These are phyloP conservation scores for Suillus sp. DNA, from an alignment of 768 basidiomycete genomes.

Conservation along the genomic window DNA sequence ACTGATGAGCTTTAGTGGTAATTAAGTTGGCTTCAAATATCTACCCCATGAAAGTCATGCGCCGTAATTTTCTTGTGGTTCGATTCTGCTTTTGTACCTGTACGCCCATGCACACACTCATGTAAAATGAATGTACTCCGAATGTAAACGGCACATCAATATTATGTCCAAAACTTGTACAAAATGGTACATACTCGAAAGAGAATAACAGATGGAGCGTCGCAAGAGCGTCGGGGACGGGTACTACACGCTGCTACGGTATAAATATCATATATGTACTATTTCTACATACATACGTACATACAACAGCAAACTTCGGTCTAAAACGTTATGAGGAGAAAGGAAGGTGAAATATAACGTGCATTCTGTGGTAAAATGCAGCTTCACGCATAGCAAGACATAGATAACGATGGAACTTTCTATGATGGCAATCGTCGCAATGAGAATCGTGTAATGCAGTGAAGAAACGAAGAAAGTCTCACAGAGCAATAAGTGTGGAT, in stretches of 20 bases:
- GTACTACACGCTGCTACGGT: too few species aligned
- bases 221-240: too few species aligned
- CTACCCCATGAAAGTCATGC: too few species aligned
- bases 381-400: not conserved
- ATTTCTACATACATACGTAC: not conserved
- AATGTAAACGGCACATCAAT: not conserved
- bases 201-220: too few species aligned
- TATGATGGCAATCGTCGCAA: not conserved
- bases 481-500: conserved; percentile 10
- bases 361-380: not conserved
- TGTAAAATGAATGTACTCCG: not conserved
- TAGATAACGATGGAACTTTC: not conserved
- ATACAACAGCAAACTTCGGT: not conserved
- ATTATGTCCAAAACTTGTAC: not conserved
- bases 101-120: not conserved
- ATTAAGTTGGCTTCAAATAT: too few species aligned
- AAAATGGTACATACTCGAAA: not conserved
- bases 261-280: too few species aligned
- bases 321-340: not conserved
- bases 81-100: not conserved
- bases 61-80: not conserved
- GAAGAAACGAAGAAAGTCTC: not conserved
- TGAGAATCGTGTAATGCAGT: not conserved
- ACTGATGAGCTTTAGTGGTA: too few species aligned
- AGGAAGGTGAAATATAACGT: not conserved